Evolutionary conservation across 176 grass and related monocot species (phyloP).

Genomic region (Musa troglodytarum): DNA sequence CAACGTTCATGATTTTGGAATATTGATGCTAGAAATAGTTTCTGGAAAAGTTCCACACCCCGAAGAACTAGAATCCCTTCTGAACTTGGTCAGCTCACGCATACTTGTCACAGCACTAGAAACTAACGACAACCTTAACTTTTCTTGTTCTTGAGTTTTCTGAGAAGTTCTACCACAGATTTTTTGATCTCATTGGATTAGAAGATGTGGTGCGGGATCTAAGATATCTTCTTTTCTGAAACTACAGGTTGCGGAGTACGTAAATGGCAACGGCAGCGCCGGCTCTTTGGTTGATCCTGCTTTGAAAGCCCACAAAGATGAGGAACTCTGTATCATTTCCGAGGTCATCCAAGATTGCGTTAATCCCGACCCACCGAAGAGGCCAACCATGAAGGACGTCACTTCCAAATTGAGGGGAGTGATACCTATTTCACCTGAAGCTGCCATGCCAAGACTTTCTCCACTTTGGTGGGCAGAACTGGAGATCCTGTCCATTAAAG

Average conservation of each 20-base stretch:
- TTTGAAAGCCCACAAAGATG: conserved; percentile 57
- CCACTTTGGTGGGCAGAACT: conserved; percentile 99
- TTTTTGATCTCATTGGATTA: background rate
- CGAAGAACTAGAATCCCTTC: conserved; percentile 47
- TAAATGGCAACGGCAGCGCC: conserved; percentile 44
- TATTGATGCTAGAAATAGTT: conserved; percentile 82
- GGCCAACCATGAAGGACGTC: conserved; percentile 71
- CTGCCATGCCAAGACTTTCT: conserved; percentile 70
- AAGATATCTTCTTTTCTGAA: conserved; percentile 4
- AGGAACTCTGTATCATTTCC: conserved; percentile 59
- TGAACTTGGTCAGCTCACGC: conserved; percentile 46
- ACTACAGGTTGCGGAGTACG: conserved; percentile 73
- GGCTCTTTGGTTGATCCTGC: conserved; percentile 59
- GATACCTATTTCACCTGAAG: conserved; percentile 66
- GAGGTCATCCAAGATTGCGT: conserved; percentile 69
- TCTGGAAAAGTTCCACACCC: conserved; percentile 66
- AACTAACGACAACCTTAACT: background rate
- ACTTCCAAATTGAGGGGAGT: conserved; percentile 42
- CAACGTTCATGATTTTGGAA: conserved; percentile 83
- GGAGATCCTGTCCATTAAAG: conserved; percentile 95
- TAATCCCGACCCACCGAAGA: conserved; percentile 57
- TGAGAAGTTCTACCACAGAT: background rate
- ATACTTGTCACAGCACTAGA: background rate
- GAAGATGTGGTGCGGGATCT: background rate
- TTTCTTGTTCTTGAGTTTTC: background rate